Evolutionary conservation across 345 rosid species (phyloP), one percentile per base, ranked within the genome.

Genomic region (Eucalyptus sideroxylon): DNA sequence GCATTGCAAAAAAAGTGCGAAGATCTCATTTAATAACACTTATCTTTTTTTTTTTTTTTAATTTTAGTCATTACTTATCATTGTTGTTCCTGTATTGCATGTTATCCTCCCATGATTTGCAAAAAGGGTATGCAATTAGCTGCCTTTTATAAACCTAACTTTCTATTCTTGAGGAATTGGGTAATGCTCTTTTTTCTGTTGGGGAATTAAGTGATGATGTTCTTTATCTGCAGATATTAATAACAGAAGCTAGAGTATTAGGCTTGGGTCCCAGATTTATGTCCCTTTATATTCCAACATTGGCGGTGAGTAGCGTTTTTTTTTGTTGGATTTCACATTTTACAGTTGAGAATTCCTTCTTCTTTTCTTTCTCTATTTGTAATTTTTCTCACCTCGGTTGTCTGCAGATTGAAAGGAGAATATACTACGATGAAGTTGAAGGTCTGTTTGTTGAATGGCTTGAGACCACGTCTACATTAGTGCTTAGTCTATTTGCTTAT

Each of bases 261-360:
- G 97, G 93, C 90, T 89, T 98, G 86, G 99, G 99, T 53, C 97
- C 97, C 50, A 95, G 94, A 88, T 98, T 98, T 93, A 95, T 98
- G 98, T 92, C 99, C 82, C 86, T 98, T 62, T 98, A 97, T 90
- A 93, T 98, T 59, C 92, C 93, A 91, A 95, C 95, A 90, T 91
- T 98, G 47, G 95, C 96, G 44, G 99, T 97, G 92, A 95, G 98
- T 92, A 45, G 31, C 50, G 86, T 30, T 26, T 34, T 42, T 42
- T 50, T 50, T 11, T 82, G 31, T 40, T 49, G 45, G 14, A 10
- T 80, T 16, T 37, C 77, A 37, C 23, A 31, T 30, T 42, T 24
- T 81, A 34, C 77, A 44, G 47, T 23, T 62, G 26, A 42, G 81
- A 50, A 86, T 87, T 40, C 50, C 83, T 24, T 31, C 31, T 27